These are phyloP conservation scores for Silene uniflora DNA, from an alignment of 148 eudicot genomes.

Conservation along the genomic window DNA sequence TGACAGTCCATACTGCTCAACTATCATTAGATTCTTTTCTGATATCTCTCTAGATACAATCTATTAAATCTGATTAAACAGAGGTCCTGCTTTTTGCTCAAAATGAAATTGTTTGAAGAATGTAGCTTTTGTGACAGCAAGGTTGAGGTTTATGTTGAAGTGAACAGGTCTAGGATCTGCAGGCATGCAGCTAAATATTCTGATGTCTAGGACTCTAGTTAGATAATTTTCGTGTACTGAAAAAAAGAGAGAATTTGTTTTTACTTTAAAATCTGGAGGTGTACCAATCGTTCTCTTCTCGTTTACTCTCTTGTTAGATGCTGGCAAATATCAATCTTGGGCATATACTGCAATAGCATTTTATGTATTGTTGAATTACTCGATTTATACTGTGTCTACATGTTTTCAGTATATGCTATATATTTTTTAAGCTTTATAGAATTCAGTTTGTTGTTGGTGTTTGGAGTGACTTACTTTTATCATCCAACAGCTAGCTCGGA, in stretches of 20 bases:
- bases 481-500: neutral
- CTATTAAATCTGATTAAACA: neutral
- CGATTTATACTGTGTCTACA: neutral
- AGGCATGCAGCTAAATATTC: too few relatives aligned
- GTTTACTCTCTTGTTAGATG: too few relatives aligned
- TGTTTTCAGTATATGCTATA: neutral
- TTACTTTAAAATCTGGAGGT: neutral
- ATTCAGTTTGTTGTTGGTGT: neutral
- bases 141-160: neutral
- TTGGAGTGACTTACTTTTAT: neutral
- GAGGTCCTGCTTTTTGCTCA: neutral
- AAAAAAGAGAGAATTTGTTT: neutral
- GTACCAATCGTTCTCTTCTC: too few relatives aligned
- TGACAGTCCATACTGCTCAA: neutral
- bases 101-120: neutral
- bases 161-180: neutral
- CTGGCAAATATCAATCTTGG: neutral
- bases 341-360: neutral
- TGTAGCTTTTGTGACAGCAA: neutral
- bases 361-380: neutral
- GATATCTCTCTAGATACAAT: neutral
- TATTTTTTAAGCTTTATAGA: neutral
- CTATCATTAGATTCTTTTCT: neutral
- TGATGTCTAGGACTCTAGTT: too few relatives aligned
- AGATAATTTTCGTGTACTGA: too few relatives aligned